Percentiles rank a stretch among this genome's conserved stretches.
Evolutionary conservation across 345 rosid species (phyloP).

Genomic region (Rhizophora apiculata): DNA sequence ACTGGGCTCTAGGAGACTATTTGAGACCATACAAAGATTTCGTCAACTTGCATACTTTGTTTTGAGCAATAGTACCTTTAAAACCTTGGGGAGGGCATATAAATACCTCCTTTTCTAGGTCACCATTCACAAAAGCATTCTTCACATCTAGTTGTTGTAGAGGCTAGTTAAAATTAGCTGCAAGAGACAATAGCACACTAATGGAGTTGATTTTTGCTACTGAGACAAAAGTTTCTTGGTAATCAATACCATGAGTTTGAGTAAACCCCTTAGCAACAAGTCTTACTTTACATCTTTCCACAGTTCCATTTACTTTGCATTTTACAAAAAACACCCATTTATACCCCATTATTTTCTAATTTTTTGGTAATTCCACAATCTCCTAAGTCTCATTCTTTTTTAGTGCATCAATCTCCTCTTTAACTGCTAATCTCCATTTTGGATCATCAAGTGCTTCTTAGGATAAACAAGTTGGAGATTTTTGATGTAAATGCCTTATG

Average conservation of each 20-base stretch:
- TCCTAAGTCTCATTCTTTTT: no score
- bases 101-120: neutral
- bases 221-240: no score
- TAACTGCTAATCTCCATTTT: no score
- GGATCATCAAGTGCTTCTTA: no score
- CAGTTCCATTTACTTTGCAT: neutral
- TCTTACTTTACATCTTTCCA: neutral
- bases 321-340: neutral
- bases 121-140: neutral
- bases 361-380: no score
- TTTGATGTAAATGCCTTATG: no score
- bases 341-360: neutral
- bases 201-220: no score
- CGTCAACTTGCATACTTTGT: neutral
- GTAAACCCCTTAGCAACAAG: neutral
- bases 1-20: neutral
- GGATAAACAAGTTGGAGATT: no score
- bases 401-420: no score
- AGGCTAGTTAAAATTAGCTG: no score
- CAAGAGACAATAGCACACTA: no score
- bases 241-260: neutral
- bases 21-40: neutral
- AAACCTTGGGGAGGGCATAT: neutral
- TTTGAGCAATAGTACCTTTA: neutral
- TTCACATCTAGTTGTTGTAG: no score